Conservation (phyloP, 257 asterid genomes). For the Apocynum venetum region DNA sequence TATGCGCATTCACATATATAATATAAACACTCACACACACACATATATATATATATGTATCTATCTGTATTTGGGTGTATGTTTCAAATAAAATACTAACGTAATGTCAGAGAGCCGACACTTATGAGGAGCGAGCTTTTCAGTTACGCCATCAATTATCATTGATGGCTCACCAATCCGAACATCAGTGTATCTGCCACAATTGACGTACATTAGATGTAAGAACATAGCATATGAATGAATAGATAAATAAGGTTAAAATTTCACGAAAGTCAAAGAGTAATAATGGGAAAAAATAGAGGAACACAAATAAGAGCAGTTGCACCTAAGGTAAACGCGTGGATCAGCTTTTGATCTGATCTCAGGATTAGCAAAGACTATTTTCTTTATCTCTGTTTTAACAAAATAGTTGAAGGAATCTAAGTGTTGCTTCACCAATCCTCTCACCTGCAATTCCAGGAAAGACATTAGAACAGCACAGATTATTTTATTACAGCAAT, state of each 20-base stretch:
- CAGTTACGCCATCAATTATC: slow-evolving; percentile 30
- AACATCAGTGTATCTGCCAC: slow-evolving; percentile 61
- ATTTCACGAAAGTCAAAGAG: neutral
- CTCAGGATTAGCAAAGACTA: slow-evolving; percentile 56
- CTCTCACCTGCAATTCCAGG: slow-evolving; percentile 62
- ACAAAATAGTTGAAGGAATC: slow-evolving; percentile 85
- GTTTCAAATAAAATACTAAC: slow-evolving; percentile 38
- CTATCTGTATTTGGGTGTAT: too few relatives aligned
- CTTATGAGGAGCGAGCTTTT: slow-evolving; percentile 58
- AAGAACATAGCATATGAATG: neutral
- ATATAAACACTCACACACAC: too few relatives aligned
- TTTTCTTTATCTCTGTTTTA: slow-evolving; percentile 55
- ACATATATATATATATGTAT: neutral
- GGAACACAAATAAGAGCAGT: neutral
- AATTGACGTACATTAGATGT: slow-evolving; percentile 5
- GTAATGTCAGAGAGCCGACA: slow-evolving; percentile 76
- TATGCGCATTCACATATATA: too few relatives aligned
- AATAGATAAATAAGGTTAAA: neutral
- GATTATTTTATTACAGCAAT: neutral
- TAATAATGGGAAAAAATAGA: neutral
- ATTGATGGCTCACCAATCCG: slow-evolving; percentile 62
- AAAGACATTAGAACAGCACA: neutral
- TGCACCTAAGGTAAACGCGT: slow-evolving; percentile 47
- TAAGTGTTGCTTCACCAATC: slow-evolving; percentile 88
- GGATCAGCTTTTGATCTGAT: slow-evolving; percentile 42